Conservation (phyloP, 257 asterid species). For the Jacaranda mimosifolia region DNA sequence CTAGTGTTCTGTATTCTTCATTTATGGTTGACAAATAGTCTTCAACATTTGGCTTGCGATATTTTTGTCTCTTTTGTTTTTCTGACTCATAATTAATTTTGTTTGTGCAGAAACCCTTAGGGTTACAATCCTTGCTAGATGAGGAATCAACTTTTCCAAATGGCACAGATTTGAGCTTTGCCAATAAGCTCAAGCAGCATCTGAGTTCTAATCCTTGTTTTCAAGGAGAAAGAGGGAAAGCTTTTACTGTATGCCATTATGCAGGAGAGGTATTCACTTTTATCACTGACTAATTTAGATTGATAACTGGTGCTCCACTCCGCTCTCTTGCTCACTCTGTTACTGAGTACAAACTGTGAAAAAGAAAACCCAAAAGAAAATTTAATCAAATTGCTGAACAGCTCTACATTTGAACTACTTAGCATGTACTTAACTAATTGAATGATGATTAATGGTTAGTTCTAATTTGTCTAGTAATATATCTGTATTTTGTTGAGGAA, state of each 20-base stretch:
- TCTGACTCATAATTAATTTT: slow-evolving; percentile 26
- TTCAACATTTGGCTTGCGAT: neutral
- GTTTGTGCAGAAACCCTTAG: slow-evolving; percentile 87
- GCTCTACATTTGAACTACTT: neutral
- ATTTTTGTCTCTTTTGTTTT: slow-evolving; percentile 16
- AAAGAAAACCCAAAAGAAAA: slow-evolving; percentile 13
- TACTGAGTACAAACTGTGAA: neutral
- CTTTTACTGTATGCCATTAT: slow-evolving; percentile 88
- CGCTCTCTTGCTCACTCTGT: neutral
- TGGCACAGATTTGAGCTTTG: slow-evolving; percentile 96
- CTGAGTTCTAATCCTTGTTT: slow-evolving; percentile 79
- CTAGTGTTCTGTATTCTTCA: neutral
- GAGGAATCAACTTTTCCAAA: slow-evolving; percentile 98
- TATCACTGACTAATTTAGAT: slow-evolving; percentile 17
- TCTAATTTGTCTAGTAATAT: neutral
- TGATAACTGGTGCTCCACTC: slow-evolving; percentile 2
- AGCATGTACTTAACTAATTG: neutral
- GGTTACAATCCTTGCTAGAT: slow-evolving; percentile 88
- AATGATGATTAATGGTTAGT: slow-evolving; percentile 18
- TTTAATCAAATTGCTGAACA: slow-evolving; percentile 6
- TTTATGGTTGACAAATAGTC: slow-evolving; percentile 18
- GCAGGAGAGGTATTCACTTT: slow-evolving; percentile 89
- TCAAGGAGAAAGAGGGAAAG: slow-evolving; percentile 83
- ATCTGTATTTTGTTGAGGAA: neutral
- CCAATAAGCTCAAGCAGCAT: slow-evolving; percentile 95